phyloP scores from a whole-genome alignment of 305 asterid species.

The Galium porrigens region DNA sequence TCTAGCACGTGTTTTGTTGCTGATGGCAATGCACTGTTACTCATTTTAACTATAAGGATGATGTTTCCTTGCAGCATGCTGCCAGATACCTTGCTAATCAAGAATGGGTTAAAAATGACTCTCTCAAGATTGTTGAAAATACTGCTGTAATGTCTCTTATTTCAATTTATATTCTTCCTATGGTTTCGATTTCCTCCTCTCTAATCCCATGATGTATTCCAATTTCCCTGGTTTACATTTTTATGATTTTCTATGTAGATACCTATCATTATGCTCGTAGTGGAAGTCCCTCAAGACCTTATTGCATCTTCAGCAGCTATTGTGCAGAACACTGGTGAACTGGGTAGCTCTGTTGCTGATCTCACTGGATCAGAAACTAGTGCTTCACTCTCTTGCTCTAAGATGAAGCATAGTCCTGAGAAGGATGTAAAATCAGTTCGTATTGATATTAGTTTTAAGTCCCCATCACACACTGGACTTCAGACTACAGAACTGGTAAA shows the following conservation, averaged over 20 bases:
- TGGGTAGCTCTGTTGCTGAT: conserved; percentile 41
- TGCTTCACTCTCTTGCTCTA: conserved; percentile 34
- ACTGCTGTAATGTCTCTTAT: conserved; percentile 67
- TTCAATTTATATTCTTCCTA: conserved; percentile 7
- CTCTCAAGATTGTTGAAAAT: conserved; percentile 99
- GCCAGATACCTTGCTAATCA: conserved; percentile 99
- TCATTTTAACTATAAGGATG: neutral
- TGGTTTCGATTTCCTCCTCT: conserved; percentile 8
- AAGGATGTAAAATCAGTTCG: conserved; percentile 70
- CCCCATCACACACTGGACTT: conserved; percentile 90
- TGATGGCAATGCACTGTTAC: neutral
- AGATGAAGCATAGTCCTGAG: conserved; percentile 25
- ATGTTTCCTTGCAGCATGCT: conserved; percentile 55
- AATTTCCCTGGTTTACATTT: conserved; percentile 8
- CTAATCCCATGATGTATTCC: neutral
- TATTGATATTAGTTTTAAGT: conserved; percentile 92
- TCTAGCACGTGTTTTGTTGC: neutral
- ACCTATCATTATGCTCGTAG: conserved; percentile 96
- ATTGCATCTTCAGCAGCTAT: conserved; percentile 38
- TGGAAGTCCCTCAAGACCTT: conserved; percentile 84
- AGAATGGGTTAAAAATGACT: conserved; percentile 99
- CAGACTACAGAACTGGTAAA: conserved; percentile 95
- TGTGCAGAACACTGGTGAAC: conserved; percentile 35
- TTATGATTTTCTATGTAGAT: conserved; percentile 38
- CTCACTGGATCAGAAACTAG: conserved; percentile 30